Evolutionary conservation across 2,329 filamentous ascomycete genomes (phyloP).

Genomic region (Tolypocladium album): DNA sequence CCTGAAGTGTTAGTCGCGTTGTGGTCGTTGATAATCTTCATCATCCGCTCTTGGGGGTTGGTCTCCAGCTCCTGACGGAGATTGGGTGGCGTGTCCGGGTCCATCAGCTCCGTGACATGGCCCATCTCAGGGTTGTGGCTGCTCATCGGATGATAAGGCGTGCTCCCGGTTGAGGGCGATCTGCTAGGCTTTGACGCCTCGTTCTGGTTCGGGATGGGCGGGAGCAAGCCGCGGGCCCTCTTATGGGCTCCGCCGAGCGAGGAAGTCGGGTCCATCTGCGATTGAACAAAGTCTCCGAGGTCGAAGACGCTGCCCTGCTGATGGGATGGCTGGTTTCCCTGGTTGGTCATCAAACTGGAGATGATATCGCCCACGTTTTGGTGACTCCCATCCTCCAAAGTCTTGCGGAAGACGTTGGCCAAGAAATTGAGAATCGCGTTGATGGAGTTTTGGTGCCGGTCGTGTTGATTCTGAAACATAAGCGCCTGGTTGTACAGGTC

Average conservation of each 20-base stretch:
- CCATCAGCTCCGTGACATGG: slow-evolving; percentile 50
- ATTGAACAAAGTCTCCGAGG: slow-evolving; percentile 46
- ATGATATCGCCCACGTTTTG: slow-evolving; percentile 81
- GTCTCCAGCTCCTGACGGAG: slow-evolving; percentile 45
- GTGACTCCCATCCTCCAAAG: slow-evolving; percentile 66
- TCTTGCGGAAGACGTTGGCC: slow-evolving; percentile 91
- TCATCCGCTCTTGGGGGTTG: slow-evolving; percentile 51
- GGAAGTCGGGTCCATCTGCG: slow-evolving; percentile 27
- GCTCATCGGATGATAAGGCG: slow-evolving; percentile 12
- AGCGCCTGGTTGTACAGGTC: slow-evolving; percentile 80
- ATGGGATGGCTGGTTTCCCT: slow-evolving; percentile 30
- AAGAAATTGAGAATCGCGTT: slow-evolving; percentile 97
- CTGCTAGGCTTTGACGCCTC: slow-evolving; percentile 14
- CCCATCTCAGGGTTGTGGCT: slow-evolving; percentile 35
- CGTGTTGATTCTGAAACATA: slow-evolving; percentile 83
- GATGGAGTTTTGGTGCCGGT: slow-evolving; percentile 96
- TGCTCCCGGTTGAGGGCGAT: slow-evolving; percentile 17
- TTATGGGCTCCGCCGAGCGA: slow-evolving; percentile 33
- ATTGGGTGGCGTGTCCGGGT: slow-evolving; percentile 39
- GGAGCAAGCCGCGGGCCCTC: slow-evolving; percentile 42
- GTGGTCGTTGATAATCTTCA: slow-evolving; percentile 55
- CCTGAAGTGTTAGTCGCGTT: slow-evolving; percentile 41
- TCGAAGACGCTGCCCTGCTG: slow-evolving; percentile 49
- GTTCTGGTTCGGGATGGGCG: slow-evolving; percentile 36
- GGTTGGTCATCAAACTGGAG: slow-evolving; percentile 57